Conservation (phyloP, 2,329 filamentous ascomycete species). For the Harringtonia lauricola region DNA sequence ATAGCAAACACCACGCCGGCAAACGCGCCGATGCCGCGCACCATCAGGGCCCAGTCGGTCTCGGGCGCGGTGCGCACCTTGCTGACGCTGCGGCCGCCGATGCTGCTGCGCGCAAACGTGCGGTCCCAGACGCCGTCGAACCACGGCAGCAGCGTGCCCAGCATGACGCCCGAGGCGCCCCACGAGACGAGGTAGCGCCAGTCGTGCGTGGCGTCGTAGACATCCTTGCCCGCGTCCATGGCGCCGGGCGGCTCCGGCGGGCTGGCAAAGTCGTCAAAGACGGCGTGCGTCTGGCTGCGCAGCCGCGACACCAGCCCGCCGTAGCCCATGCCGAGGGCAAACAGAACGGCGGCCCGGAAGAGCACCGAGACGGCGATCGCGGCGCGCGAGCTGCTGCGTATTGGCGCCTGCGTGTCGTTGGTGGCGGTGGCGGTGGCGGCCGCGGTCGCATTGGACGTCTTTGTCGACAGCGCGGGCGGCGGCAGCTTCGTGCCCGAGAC, state of each 20-base stretch:
- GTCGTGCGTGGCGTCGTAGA: constrained; percentile 21
- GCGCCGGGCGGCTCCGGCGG: constrained; percentile 23
- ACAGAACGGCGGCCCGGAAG: constrained; percentile 54
- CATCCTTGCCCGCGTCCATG: background rate
- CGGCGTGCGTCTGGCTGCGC: constrained; percentile 48
- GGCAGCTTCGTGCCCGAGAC: constrained; percentile 1
- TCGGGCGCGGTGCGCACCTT: constrained; percentile 27
- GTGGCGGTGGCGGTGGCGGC: constrained; percentile 4
- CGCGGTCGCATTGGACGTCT: too few species aligned
- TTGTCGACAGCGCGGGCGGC: background rate
- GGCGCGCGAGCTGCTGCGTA: constrained; percentile 12
- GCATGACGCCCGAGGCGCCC: constrained; percentile 65
- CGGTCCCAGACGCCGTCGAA: constrained; percentile 67
- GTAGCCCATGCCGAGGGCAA: constrained; percentile 71
- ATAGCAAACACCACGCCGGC: constrained; percentile 58
- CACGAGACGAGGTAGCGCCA: constrained; percentile 69
- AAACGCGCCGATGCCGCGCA: constrained; percentile 49
- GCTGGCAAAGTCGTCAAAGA: background rate
- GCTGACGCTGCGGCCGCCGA: constrained; percentile 10
- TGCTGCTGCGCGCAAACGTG: constrained; percentile 24
- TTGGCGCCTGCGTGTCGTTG: too few species aligned
- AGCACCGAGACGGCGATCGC: constrained; percentile 36
- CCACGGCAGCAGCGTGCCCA: constrained; percentile 76
- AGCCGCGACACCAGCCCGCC: constrained; percentile 72
- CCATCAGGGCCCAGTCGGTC: constrained; percentile 61